phyloP scores from a whole-genome alignment of 2,329 filamentous ascomycete genomes.

The Aspergillus fumigatus region DNA sequence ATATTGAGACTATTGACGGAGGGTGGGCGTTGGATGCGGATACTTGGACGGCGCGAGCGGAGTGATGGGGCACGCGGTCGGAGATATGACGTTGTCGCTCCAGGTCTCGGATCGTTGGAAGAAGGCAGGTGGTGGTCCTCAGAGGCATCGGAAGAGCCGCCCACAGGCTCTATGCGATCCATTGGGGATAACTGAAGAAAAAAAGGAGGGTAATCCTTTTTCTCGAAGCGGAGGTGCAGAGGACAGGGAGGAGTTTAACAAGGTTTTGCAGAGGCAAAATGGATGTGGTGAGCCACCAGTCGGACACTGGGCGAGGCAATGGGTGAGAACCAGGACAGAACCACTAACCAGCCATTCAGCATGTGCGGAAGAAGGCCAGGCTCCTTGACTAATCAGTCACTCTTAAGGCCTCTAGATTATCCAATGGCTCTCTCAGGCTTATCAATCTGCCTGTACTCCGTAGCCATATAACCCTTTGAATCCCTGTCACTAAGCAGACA shows the following conservation, averaged over 20 bases:
- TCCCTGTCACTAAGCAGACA: too few relatives aligned
- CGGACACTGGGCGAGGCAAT: not conserved
- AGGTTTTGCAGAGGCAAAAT: not conserved
- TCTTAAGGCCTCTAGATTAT: not conserved
- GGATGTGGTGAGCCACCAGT: not conserved
- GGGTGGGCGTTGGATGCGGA: conserved; percentile 22
- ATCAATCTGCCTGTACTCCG: conserved; percentile 11
- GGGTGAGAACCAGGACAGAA: not conserved
- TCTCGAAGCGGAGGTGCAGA: not conserved
- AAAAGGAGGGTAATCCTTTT: not conserved
- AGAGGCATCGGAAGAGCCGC: conserved; percentile 15
- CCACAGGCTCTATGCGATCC: conserved; percentile 36
- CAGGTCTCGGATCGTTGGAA: conserved; percentile 11
- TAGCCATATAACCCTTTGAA: too few relatives aligned
- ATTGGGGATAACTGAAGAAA: conserved; percentile 17
- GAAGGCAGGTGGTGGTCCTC: conserved; percentile 10
- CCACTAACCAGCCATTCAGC: not conserved
- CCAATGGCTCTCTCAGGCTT: not conserved
- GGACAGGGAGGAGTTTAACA: not conserved
- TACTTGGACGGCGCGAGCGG: conserved; percentile 28
- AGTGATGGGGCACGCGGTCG: conserved; percentile 21
- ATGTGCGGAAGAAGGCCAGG: not conserved
- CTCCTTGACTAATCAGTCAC: not conserved
- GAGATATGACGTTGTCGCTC: conserved; percentile 16
- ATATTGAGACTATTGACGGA: conserved; percentile 7